Evolutionary conservation across 345 rosid species (phyloP).

Genomic region (Eucalyptus grandis): DNA sequence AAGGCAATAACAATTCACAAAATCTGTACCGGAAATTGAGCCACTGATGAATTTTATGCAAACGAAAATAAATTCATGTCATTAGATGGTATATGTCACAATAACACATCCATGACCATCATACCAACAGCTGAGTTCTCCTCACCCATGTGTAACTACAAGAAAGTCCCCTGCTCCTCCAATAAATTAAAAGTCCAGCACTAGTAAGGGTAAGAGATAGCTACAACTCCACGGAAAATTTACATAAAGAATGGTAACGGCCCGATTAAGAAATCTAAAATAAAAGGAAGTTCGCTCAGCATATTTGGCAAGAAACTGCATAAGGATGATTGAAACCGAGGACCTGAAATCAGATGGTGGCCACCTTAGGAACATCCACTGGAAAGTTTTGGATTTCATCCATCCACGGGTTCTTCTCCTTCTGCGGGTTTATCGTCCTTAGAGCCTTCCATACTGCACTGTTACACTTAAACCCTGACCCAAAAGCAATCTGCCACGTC

Average conservation of each 20-base stretch:
- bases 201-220: not conserved
- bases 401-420: constrained; percentile 4
- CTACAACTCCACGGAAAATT: not conserved
- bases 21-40: not conserved
- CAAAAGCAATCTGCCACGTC: constrained; percentile 2
- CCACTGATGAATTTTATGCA: not conserved
- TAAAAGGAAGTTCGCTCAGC: not conserved
- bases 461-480: constrained; percentile 4
- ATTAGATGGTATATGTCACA: not conserved
- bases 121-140: not conserved
- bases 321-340: not conserved
- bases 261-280: not conserved
- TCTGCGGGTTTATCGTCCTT: not conserved
- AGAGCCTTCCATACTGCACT: constrained; percentile 7
- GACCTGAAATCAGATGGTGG: not conserved
- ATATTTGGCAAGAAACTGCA: not conserved
- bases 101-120: not conserved
- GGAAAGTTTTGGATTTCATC: constrained; percentile 1
- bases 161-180: not conserved
- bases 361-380: not conserved
- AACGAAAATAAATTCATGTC: not conserved
- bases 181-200: not conserved
- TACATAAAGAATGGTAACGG: not conserved
- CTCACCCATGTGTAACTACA: not conserved
- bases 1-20: not conserved